Percentiles rank a stretch among this genome's conserved stretches.
These are phyloP conservation scores for Tetrapisispora taiwanensis DNA, from an alignment of 805 yeast genomes.

Conservation along the genomic window DNA sequence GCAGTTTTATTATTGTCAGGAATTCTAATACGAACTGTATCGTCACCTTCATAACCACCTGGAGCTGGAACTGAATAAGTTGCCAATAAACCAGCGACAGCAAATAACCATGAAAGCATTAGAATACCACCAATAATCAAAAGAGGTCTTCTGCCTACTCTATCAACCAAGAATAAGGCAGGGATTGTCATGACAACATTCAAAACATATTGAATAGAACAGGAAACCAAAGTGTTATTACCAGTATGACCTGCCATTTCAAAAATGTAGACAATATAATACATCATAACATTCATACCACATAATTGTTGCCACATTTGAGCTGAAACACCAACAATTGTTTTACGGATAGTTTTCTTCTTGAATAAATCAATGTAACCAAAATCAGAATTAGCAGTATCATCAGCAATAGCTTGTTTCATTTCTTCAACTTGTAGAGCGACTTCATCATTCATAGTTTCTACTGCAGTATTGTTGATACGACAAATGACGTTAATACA, in stretches of 20 bases:
- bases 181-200: slow-evolving; percentile 47
- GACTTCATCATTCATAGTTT: slow-evolving; percentile 29
- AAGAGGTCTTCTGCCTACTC: slow-evolving; percentile 57
- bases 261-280: slow-evolving; percentile 29
- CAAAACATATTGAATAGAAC: slow-evolving; percentile 32
- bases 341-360: slow-evolving; percentile 49
- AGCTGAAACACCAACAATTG: slow-evolving; percentile 46
- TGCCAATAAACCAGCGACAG: slow-evolving; percentile 28
- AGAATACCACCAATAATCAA: slow-evolving; percentile 14
- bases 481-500: slow-evolving; percentile 39
- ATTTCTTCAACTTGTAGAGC: slow-evolving; percentile 19
- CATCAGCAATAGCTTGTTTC: slow-evolving; percentile 29
- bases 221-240: slow-evolving; percentile 3
- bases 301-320: slow-evolving; percentile 37
- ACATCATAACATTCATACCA: slow-evolving; percentile 62
- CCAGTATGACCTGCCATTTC: slow-evolving; percentile 3
- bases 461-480: slow-evolving; percentile 23
- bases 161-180: slow-evolving; percentile 49
- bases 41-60: slow-evolving; percentile 31
- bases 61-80: slow-evolving; percentile 25
- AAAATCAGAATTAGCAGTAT: neutral
- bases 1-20: slow-evolving; percentile 15
- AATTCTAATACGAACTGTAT: slow-evolving; percentile 7
- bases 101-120: slow-evolving; percentile 6
- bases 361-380: slow-evolving; percentile 24